Evolutionary conservation across 139 green algal genomes (phyloP).

Genomic region (Haematococcus sp.): DNA sequence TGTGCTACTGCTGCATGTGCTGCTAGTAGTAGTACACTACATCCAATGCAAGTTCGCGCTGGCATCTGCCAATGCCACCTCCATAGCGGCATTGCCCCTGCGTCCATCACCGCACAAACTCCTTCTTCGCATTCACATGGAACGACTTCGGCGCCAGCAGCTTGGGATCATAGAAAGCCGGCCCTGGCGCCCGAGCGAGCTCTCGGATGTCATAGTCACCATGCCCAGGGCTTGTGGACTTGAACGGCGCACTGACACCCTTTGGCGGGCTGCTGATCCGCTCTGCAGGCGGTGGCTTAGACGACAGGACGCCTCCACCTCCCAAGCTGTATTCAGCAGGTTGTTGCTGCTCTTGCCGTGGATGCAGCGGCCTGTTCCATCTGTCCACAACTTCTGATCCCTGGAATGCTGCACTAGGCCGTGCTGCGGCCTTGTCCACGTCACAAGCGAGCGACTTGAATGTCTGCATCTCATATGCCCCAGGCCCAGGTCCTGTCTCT

Average conservation of each 20-base stretch:
- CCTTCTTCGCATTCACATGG: background rate
- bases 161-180: background rate
- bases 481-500: background rate
- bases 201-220: background rate
- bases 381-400: background rate
- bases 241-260: background rate
- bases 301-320: too few relatives aligned
- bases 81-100: too few relatives aligned
- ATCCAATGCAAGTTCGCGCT: too few relatives aligned
- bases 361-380: background rate
- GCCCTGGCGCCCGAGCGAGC: background rate
- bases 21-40: too few relatives aligned
- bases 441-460: background rate
- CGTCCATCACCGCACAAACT: background rate
- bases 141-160: background rate
- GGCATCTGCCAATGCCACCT: too few relatives aligned
- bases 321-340: too few relatives aligned
- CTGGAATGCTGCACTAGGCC: background rate
- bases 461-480: background rate
- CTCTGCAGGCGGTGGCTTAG: background rate
- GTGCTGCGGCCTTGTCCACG: background rate
- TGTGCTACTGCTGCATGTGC: too few relatives aligned
- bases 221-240: background rate
- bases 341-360: too few relatives aligned
- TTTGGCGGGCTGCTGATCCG: background rate